Base-by-base conservation (phyloP, 257 asterid genomes). In the Mitragyna speciosa region DNA sequence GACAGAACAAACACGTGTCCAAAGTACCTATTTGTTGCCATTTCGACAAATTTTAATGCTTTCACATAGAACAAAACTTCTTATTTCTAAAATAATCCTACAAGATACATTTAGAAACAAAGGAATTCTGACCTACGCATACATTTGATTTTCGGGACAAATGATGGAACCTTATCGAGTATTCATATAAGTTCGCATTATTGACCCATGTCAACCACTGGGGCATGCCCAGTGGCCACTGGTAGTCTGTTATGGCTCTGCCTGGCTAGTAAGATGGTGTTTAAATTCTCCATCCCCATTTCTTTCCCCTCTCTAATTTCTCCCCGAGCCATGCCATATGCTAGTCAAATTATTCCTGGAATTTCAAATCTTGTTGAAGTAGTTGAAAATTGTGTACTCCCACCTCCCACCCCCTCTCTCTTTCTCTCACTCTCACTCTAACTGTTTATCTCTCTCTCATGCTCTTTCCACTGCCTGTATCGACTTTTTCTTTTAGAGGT, bases 401-500 rank as follows among this genome's bases (percentile, higher is more conserved):
- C 26, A 15, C 54, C 20, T 14, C 70, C 6, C 6, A 15, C 39
- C 8, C 56, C 30, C 76, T 66, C 20, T 14, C 76, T 52, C 79
- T 43, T 64, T 74, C 28, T 28, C 72, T 74, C 79, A n/a, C 41
- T 36, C 41, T 36, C 41, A 36, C 41, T 36, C 41, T 36, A 36
- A 2, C 41, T 36, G 4, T 36, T 4, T 36, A 36, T 36, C 41
- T 79, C 78, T 79, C 77, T 19, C 72, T 79, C 78, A 72, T 76
- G 75, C 66, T 77, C 78, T 66, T 82, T 82, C 45, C 48, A 72
- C 81, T 77, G 67, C 51, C 26, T n/a, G 30, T 63, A 66, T 76
- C 76, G 41, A 48, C 9, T 49, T 52, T 68, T 36, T 70, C 28
- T 56, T 30, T 58, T 64, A 76, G 85, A 80, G 74, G 91, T 89